phyloP scores from a whole-genome alignment of 73 alveolate species.

The Stentor coeruleus region DNA sequence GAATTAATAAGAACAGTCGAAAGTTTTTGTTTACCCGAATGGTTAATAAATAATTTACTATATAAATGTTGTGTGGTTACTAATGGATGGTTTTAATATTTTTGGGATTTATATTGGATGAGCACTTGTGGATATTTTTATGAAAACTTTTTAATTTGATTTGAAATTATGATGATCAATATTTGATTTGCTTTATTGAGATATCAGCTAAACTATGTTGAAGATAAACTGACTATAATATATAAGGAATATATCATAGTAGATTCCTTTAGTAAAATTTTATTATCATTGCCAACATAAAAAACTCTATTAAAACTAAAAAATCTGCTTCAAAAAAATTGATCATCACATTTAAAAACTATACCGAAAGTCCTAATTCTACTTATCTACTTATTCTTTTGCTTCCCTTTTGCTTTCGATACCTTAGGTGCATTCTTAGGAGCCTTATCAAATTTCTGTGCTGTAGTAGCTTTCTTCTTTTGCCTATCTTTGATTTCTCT shows the following conservation, averaged over 20 bases:
- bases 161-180: not conserved
- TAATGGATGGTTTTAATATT: too few species aligned
- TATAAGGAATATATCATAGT: too few species aligned
- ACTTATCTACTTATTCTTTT: slow-evolving; percentile 9
- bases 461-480: slow-evolving; percentile 46
- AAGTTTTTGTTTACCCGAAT: not conserved
- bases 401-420: slow-evolving; percentile 19
- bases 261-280: too few species aligned
- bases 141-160: not conserved
- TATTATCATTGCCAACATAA: too few species aligned
- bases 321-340: not conserved
- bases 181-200: not conserved
- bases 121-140: not conserved
- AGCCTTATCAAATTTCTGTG: slow-evolving; percentile 39
- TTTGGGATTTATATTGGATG: not conserved
- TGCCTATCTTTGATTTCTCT: slow-evolving; percentile 79
- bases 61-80: too few species aligned
- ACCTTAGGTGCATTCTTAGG: slow-evolving; percentile 42
- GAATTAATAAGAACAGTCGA: not conserved
- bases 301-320: not conserved
- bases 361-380: too few species aligned
- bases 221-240: too few species aligned
- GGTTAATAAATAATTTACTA: too few species aligned
- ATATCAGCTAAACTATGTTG: not conserved
- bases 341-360: not conserved